Percentiles rank a stretch among this genome's conserved stretches.
Evolutionary conservation across 331 rosid species (phyloP).

Genomic region (Quercus lobata): DNA sequence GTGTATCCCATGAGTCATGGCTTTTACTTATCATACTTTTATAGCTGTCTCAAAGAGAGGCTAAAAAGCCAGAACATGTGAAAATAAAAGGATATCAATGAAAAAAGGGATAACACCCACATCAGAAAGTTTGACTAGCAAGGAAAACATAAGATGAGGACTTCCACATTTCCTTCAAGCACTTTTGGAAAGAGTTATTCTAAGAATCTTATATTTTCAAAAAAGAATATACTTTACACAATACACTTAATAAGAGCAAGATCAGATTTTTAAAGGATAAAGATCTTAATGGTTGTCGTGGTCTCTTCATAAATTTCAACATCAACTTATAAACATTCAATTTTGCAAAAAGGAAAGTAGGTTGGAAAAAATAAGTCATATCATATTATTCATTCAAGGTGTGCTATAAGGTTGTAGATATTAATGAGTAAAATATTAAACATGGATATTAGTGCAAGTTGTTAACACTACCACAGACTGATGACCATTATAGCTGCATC

Average conservation of each 20-base stretch:
- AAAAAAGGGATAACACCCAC: not conserved
- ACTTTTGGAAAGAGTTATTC: not conserved
- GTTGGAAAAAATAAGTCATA: not conserved
- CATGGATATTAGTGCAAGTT: not conserved
- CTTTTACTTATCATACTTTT: not conserved
- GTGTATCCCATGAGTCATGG: constrained; percentile 2
- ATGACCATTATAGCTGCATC: not conserved
- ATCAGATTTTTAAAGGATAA: constrained; percentile 2
- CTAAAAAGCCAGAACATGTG: constrained; percentile 10
- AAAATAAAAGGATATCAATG: constrained; percentile 1
- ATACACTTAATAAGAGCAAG: constrained; percentile 5
- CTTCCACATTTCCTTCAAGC: not conserved
- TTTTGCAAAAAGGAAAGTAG: not conserved
- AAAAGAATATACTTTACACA: not conserved
- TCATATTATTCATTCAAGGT: no score
- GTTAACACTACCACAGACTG: not conserved
- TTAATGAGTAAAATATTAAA: no score
- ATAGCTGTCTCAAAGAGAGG: constrained; percentile 1
- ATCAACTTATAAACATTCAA: not conserved
- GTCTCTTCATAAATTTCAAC: not conserved
- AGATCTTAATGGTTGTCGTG: not conserved
- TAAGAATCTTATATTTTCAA: not conserved
- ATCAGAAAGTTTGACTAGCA: constrained; percentile 12
- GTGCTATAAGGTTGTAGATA: no score
- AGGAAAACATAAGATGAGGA: constrained; percentile 5